phyloP scores from a whole-genome alignment of 192 early-diverging fungal genomes.

The Paraglomus occultum region DNA sequence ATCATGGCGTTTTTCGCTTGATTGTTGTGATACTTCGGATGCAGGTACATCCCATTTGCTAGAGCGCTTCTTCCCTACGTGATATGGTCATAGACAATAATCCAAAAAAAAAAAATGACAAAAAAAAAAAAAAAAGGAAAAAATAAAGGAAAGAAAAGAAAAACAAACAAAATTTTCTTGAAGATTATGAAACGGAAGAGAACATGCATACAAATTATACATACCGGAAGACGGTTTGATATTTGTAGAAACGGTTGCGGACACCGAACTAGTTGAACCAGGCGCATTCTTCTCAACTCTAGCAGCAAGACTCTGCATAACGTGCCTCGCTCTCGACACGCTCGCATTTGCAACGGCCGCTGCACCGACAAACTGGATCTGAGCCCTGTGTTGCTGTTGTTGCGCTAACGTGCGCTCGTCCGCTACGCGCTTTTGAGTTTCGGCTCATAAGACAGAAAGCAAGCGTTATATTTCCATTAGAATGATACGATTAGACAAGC shows the following conservation, averaged over 20 bases:
- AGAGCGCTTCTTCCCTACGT: conserved; percentile 24
- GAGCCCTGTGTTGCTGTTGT: conserved; percentile 21
- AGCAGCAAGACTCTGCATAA: conserved; percentile 31
- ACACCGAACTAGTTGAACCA: no score
- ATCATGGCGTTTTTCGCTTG: background rate
- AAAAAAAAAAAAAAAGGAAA: background rate
- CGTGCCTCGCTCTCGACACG: conserved; percentile 27
- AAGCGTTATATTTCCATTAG: no score
- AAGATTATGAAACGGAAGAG: no score
- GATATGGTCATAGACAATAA: background rate
- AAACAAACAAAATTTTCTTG: no score
- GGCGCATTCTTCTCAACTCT: conserved; percentile 22
- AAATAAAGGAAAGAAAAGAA: background rate
- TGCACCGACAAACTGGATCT: conserved; percentile 26
- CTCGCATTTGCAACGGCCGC: background rate
- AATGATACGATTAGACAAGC: no score
- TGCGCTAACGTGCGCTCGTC: conserved; percentile 25
- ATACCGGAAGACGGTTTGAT: conserved; percentile 5
- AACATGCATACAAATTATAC: background rate
- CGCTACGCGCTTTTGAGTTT: conserved; percentile 20
- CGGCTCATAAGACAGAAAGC: no score
- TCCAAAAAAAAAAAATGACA: background rate
- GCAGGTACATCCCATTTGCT: conserved; percentile 32
- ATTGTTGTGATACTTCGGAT: background rate
- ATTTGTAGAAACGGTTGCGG: background rate